Conservation (phyloP, 768 basidiomycete genomes). For the Amanita jacksonii region DNA sequence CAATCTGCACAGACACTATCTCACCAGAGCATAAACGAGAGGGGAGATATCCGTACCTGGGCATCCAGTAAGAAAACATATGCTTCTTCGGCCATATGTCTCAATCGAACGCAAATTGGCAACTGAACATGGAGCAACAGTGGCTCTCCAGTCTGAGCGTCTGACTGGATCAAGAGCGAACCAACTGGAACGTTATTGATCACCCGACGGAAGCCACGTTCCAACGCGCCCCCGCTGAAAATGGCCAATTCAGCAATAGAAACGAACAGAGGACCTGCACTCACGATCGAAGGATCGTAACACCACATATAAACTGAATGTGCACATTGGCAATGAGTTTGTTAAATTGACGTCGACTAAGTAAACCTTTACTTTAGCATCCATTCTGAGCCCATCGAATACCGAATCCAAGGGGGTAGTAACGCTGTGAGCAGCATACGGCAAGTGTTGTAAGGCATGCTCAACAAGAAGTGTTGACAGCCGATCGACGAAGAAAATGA, state of each 20-base stretch:
- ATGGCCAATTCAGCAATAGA: not conserved
- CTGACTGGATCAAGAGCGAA: constrained; percentile 85
- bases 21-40: not conserved
- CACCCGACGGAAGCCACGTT: constrained; percentile 84
- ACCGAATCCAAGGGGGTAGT: constrained; percentile 56
- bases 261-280: constrained; percentile 19
- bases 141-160: constrained; percentile 78
- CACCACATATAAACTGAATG: constrained; percentile 68
- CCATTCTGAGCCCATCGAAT: constrained; percentile 51
- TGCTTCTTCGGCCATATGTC: constrained; percentile 52
- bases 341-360: not conserved
- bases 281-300: constrained; percentile 82
- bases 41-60: constrained; percentile 40
- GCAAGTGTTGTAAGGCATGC: constrained; percentile 75
- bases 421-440: constrained; percentile 51
- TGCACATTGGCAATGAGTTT: constrained; percentile 1
- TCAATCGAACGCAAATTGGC: constrained; percentile 60
- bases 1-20: constrained; percentile 47
- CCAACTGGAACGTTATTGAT: constrained; percentile 82
- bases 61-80: constrained; percentile 89
- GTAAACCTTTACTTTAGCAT: constrained; percentile 38
- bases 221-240: constrained; percentile 76
- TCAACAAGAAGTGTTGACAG: constrained; percentile 81
- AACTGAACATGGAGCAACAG: constrained; percentile 75
- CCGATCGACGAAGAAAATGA: constrained; percentile 87